Evolutionary conservation across 768 basidiomycete species (phyloP), one percentile per base, ranked within the genome.

Genomic region (Lentinula raphanica): DNA sequence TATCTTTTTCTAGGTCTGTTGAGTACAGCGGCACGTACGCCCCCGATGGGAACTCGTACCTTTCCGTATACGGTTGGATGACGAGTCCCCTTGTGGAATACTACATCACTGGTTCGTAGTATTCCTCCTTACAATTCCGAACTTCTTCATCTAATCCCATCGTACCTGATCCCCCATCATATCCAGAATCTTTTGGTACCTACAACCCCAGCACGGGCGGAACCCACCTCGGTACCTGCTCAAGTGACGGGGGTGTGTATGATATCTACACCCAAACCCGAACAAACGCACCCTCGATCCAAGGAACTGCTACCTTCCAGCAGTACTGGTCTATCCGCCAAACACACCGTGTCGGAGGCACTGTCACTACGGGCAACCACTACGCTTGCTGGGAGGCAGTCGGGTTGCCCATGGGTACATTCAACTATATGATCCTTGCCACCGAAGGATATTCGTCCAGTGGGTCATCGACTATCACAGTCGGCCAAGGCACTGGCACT

Each of bases 321-420:
- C 78, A 79, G 61, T 79, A 68, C 69, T 79, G 76, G 76, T 75
- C 74, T 49, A 71, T 80, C 54, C 74, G 79, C 58, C 68, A 69
- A 50, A 61, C 67, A 29, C 68, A 76, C 53, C 69, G 69, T 45
- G 66, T 69, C 58, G 65, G 70, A 29, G 74, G 74, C 11, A 71
- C 67, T 11, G 70, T 78, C 25, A 72, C 66, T 54, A 68, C 69
- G 9, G 64, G 60, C 13, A 72, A 71, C 69, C 79, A 80, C 70
- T 76, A 79, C 66, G 70, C 71, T 50, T 78, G 76, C 2, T 80
- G 78, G 77, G 62, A 58, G 29, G 58, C 56, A 6, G 59, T 71
- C 15, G 78, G 78, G 13, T 66, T 80, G 71, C 62, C 60, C 23
- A 59, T 79, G 59, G 78, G 76, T 13, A 64, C 69, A 27, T 70